Conservation (phyloP, 441 rosid species). For the Populus hybrid region DNA sequence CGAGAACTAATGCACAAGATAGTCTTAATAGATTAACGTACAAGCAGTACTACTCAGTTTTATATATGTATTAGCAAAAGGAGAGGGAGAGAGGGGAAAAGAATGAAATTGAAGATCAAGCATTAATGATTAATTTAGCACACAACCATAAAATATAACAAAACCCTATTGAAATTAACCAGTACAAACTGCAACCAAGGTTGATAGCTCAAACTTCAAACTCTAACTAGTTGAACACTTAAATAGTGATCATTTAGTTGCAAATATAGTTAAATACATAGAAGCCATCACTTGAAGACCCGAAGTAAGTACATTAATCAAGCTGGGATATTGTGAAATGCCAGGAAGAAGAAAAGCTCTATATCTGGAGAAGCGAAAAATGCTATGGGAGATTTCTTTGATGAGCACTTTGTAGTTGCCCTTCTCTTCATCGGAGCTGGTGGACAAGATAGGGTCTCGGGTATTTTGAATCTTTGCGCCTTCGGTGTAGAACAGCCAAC, state of each 20-base stretch:
- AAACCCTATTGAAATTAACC: not conserved
- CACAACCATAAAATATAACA: not conserved
- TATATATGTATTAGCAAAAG: not conserved
- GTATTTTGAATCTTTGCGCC: constrained; percentile 31
- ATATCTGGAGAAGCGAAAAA: constrained; percentile 42
- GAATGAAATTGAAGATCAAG: not conserved
- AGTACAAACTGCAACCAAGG: not conserved
- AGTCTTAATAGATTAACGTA: not conserved
- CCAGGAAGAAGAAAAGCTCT: constrained; percentile 44
- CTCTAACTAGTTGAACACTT: not conserved
- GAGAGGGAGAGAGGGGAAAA: not conserved
- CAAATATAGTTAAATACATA: not conserved
- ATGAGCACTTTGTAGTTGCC: constrained; percentile 15
- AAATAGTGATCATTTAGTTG: not conserved
- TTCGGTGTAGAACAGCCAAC: constrained; percentile 32
- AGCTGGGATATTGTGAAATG: constrained; percentile 21
- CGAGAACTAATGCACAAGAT: not conserved
- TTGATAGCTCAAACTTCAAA: not conserved
- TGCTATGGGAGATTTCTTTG: constrained; percentile 19
- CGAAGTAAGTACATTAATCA: not conserved
- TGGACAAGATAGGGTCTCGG: constrained; percentile 33
- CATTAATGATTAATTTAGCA: not conserved
- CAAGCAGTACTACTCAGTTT: not conserved
- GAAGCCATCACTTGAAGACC: not conserved
- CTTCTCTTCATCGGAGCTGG: constrained; percentile 54